Evolutionary conservation across 225 moss, liverwort and hornwort genomes (phyloP).

Genomic region (Pleurozium schreberi): DNA sequence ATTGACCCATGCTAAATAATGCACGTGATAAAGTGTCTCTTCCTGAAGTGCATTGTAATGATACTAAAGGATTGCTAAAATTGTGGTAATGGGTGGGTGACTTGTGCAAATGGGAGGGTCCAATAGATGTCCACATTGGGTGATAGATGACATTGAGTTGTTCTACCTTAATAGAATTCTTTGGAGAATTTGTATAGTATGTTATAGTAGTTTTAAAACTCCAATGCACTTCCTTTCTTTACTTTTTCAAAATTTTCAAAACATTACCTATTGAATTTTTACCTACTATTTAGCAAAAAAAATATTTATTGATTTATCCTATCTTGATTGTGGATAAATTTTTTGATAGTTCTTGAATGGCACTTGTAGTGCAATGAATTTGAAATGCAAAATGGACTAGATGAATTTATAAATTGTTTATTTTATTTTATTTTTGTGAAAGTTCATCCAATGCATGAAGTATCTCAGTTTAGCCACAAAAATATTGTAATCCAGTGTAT

Average conservation of each 20-base stretch:
- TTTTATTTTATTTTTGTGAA: background rate
- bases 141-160: no score
- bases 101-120: no score
- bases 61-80: no score
- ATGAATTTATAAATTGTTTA: background rate
- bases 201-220: no score
- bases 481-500: background rate
- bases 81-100: no score
- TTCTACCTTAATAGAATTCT: no score
- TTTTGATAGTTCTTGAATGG: background rate
- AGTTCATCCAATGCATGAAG: background rate
- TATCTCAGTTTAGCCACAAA: background rate
- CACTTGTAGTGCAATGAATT: background rate
- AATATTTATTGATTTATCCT: background rate
- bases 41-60: no score
- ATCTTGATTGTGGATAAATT: background rate
- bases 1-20: no score
- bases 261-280: accelerated
- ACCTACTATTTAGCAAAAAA: background rate
- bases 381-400: background rate
- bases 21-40: no score
- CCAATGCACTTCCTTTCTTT: no score
- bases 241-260: background rate
- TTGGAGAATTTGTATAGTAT: no score
- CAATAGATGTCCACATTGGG: no score